Evolutionary conservation across 805 yeast species (phyloP), one percentile per base, ranked within the genome.

Genomic region (Candida lessepsii): DNA sequence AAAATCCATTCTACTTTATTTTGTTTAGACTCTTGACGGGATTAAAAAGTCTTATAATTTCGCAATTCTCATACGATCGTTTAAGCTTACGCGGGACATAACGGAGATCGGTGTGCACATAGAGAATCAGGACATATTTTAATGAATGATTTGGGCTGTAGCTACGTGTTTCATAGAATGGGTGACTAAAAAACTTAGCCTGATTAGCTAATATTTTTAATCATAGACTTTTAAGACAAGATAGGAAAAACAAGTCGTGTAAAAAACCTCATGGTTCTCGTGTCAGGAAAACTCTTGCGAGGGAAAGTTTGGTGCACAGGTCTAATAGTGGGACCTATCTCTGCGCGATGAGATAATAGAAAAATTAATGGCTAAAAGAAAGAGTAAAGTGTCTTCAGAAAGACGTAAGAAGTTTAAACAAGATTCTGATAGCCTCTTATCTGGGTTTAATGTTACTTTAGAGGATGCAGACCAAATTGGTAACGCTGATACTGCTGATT

Each of bases 401-500:
- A 52, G 56, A 42, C 60, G 73, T 35, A 72, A 68, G 53, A 67
- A 57, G 46, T 51, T 55, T 30, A 60, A 54, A 39, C 60, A 65
- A 42, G 70, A 63, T 8, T 70, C 67, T 46, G 79, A 76, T 46
- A 57, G 65, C 1, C 61, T 73, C 15, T 46, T 60, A 3, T 35
- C 60, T 13, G 73, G 75, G 0, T 43, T 69, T 6, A 71, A 71
- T 49, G 26, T 14, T 25, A 35, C 30, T 13, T 21, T 28, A 29
- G 32, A 23, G 10, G 36, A 31, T 31, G 18, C 31, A 13, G 29
- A 39, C 28, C 34, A 27, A 4, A 28, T 30, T 8, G 35, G 40
- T 5, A n/a, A 27, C 3, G 35, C 30, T 5, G 32, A 26, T 11
- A 42, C 40, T 21, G 32, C 44, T 8, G 39, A 35, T 16, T 79